phyloP scores from a whole-genome alignment of 2,329 filamentous ascomycete species.

The Bimuria novae-zelandiae region DNA sequence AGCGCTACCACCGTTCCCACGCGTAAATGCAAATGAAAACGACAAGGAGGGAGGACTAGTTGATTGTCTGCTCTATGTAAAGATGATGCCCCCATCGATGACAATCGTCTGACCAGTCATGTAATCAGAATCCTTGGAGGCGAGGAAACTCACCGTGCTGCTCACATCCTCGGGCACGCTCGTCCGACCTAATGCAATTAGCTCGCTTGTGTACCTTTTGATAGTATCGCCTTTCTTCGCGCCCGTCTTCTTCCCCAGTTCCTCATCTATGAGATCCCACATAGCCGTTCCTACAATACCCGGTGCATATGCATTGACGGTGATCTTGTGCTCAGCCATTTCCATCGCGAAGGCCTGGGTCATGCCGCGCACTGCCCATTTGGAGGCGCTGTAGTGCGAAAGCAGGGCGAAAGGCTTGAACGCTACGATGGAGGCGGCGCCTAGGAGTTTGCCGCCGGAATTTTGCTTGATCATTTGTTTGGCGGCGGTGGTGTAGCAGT shows the following conservation, averaged over 20 bases:
- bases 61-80: conserved; percentile 43
- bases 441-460: conserved; percentile 55
- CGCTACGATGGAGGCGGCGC: conserved; percentile 58
- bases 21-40: background rate
- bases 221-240: conserved; percentile 59
- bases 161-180: conserved; percentile 67
- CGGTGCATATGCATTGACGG: conserved; percentile 68
- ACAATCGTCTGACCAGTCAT: conserved; percentile 69
- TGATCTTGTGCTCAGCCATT: conserved; percentile 66
- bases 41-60: too few species aligned
- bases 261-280: conserved; percentile 71
- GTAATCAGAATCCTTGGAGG: conserved; percentile 64
- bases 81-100: conserved; percentile 64
- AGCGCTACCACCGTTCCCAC: background rate
- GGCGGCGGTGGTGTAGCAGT: conserved; percentile 67
- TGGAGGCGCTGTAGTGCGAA: conserved; percentile 66
- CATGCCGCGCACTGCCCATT: conserved; percentile 69
- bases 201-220: conserved; percentile 57
- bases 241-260: conserved; percentile 58
- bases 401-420: conserved; percentile 65
- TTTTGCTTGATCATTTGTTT: conserved; percentile 68
- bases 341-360: conserved; percentile 71
- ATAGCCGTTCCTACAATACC: conserved; percentile 70
- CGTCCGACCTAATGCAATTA: conserved; percentile 62
- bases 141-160: conserved; percentile 65